These are phyloP conservation scores for Medicago truncatula DNA, from an alignment of 306 rosid genomes.

Conservation along the genomic window DNA sequence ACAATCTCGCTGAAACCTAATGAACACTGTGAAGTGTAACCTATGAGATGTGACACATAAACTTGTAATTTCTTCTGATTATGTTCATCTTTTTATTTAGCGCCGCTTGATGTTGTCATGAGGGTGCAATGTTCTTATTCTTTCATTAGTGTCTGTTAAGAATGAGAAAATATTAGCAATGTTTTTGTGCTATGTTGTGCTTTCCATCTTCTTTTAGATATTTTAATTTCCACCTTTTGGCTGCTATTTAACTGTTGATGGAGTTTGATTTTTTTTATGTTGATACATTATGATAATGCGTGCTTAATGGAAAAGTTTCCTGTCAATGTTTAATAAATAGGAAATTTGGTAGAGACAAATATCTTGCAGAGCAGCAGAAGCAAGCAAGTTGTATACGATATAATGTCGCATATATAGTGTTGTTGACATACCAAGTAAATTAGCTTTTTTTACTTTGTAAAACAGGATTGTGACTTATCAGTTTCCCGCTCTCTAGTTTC, in stretches of 20 bases:
- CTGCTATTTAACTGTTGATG: slow-evolving; percentile 30
- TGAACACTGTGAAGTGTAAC: slow-evolving; percentile 4
- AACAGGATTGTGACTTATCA: slow-evolving; percentile 69
- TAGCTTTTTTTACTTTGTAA: slow-evolving; percentile 40
- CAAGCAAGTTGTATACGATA: slow-evolving; percentile 14
- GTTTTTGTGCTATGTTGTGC: slow-evolving; percentile 24
- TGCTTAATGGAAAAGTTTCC: slow-evolving; percentile 1
- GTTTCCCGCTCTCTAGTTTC: slow-evolving; percentile 64
- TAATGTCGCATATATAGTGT: slow-evolving; percentile 11
- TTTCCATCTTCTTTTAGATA: slow-evolving; percentile 24
- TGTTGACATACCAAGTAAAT: slow-evolving; percentile 30
- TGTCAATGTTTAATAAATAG: slow-evolving; percentile 5
- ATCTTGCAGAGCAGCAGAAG: slow-evolving; percentile 32
- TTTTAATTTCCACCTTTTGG: slow-evolving; percentile 7
- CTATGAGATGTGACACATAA: neutral
- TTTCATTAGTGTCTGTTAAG: neutral
- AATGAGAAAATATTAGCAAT: slow-evolving; percentile 13
- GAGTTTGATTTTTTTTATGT: slow-evolving; percentile 24
- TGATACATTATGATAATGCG: neutral
- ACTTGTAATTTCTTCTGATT: slow-evolving; percentile 9
- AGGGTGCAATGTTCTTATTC: neutral
- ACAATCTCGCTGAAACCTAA: neutral
- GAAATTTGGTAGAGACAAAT: slow-evolving; percentile 15
- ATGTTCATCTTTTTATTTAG: slow-evolving; percentile 14
- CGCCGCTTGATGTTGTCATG: slow-evolving; percentile 9